A percentile compares a stretch with the other conserved stretches of the same genome.
Evolutionary conservation across 2,329 filamentous ascomycete genomes (phyloP).

Genomic region (Verticillium klebahnii): DNA sequence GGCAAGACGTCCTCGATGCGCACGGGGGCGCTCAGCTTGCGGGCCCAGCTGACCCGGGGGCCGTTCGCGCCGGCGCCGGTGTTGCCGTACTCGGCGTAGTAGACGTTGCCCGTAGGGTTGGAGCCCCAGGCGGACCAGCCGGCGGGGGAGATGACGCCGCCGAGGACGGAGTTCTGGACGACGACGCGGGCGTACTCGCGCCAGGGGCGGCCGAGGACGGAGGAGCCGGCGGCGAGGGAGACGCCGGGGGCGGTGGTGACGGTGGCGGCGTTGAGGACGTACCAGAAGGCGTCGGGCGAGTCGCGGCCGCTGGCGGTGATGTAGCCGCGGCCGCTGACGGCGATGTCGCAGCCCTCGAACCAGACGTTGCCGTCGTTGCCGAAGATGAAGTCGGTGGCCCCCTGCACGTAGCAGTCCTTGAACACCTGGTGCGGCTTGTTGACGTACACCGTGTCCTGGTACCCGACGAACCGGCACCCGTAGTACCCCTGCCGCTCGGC

Average conservation of each 20-base stretch:
- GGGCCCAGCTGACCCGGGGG: slow-evolving; percentile 40
- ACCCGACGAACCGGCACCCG: slow-evolving; percentile 39
- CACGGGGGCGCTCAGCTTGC: slow-evolving; percentile 28
- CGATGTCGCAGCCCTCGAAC: slow-evolving; percentile 37
- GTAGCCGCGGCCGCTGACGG: slow-evolving; percentile 29
- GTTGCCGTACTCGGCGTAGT: slow-evolving; percentile 56
- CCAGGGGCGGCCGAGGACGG: slow-evolving; percentile 46
- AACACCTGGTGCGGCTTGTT: slow-evolving; percentile 43
- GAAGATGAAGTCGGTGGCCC: slow-evolving; percentile 47
- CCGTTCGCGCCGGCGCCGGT: slow-evolving; percentile 51
- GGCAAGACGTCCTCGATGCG: slow-evolving; percentile 17
- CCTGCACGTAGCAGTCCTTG: slow-evolving; percentile 35
- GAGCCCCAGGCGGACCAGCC: slow-evolving; percentile 56
- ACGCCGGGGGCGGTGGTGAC: slow-evolving; percentile 32
- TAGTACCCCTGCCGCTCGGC: slow-evolving; percentile 43
- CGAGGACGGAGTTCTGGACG: slow-evolving; percentile 44
- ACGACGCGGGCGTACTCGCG: slow-evolving; percentile 40
- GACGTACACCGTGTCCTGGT: slow-evolving; percentile 46
- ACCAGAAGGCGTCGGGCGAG: slow-evolving; percentile 34
- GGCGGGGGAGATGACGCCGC: slow-evolving; percentile 50
- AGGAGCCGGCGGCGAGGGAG: slow-evolving; percentile 29
- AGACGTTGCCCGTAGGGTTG: slow-evolving; percentile 44
- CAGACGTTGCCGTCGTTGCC: slow-evolving; percentile 36
- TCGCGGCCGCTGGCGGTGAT: slow-evolving; percentile 40
- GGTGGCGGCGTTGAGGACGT: slow-evolving; percentile 40